Evolutionary conservation across 306 rosid genomes (phyloP), one percentile per base, ranked within the genome.

Genomic region (Vicia sativa): DNA sequence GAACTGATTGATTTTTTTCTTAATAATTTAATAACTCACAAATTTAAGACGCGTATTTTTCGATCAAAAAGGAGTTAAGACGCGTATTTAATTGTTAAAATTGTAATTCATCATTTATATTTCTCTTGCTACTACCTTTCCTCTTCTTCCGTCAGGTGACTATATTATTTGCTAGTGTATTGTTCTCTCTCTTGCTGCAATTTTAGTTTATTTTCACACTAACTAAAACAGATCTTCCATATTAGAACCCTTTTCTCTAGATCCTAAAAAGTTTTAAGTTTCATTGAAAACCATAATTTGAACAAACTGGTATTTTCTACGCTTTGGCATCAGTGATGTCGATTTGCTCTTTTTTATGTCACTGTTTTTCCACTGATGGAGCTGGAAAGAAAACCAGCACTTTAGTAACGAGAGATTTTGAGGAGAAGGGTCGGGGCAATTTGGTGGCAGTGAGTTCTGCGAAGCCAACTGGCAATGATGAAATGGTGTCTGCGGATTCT

Each of bases 361-460:
- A 65, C 10, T 77, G 81, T 71, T 71, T 71, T 55, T 12, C 25
- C 35, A 34, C 49, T 28, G 26, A 60, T 64, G 73, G 13, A 65
- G 48, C 34, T 48, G 14, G 13, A 71, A 38, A 18, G 31, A 21
- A 52, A 52, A 19, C 10, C 34, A 44, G 29, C 14, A 21, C 13
- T 53, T 76, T 65, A 43, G 13, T 42, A 7, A n/a, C n/a, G n/a
- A 34, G 3, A 10, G 69, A 3, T 35, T 72, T 67, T 61, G 62
- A 62, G 62, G 53, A 37, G 13, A 37, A 48, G 7, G 59, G 53
- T 46, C 26, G 35, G 1, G 49, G 53, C 43, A n/a, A 37, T 10
- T 37, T 54, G 45, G 38, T 34, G 37, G 9, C 52, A 4, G 8
- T 10, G 31, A 52, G 31, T 52, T 52, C 31, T 10, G 6, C 10